These are phyloP conservation scores for Pisolithus microcarpus DNA, from an alignment of 768 basidiomycete genomes.

Conservation along the genomic window DNA sequence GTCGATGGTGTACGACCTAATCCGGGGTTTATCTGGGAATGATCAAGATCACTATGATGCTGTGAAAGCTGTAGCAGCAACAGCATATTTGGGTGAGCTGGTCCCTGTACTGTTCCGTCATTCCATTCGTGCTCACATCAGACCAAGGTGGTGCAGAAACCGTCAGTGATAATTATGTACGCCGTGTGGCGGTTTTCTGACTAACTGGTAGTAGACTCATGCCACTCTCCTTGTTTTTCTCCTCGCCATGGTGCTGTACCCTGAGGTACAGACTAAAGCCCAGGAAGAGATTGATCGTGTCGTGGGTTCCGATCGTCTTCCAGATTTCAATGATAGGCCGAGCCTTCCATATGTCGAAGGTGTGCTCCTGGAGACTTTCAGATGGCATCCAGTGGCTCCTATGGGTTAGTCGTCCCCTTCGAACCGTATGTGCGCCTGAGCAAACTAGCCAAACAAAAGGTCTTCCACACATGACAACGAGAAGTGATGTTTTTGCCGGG, in stretches of 20 bases:
- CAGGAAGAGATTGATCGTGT: conserved; percentile 26
- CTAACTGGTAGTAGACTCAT: conserved; percentile 7
- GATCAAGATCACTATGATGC: not conserved
- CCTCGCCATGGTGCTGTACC: conserved; percentile 29
- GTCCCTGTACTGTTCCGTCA: too few species aligned
- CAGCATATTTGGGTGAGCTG: conserved; percentile 17
- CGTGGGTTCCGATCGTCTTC: conserved; percentile 24
- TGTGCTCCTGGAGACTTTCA: conserved; percentile 23
- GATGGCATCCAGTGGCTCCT: conserved; percentile 27
- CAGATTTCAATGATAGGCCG: conserved; percentile 20
- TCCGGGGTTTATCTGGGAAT: not conserved
- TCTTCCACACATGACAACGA: conserved; percentile 17
- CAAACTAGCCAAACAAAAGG: conserved; percentile 5
- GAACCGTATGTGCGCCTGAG: too few species aligned
- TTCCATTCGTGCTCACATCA: not conserved
- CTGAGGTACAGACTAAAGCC: conserved; percentile 25
- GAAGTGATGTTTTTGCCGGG: conserved; percentile 21
- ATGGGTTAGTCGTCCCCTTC: conserved; percentile 14
- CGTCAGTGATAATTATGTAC: conserved; percentile 6
- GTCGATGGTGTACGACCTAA: conserved; percentile 18
- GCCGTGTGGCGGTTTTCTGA: not conserved
- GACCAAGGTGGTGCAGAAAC: conserved; percentile 21
- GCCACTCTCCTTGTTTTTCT: conserved; percentile 19
- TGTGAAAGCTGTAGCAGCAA: conserved; percentile 19
- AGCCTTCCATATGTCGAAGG: conserved; percentile 27